Evolutionary conservation across 108 stramenopile species (phyloP), one percentile per base, ranked within the genome.

Genomic region (Cylindrotheca fusiformis): DNA sequence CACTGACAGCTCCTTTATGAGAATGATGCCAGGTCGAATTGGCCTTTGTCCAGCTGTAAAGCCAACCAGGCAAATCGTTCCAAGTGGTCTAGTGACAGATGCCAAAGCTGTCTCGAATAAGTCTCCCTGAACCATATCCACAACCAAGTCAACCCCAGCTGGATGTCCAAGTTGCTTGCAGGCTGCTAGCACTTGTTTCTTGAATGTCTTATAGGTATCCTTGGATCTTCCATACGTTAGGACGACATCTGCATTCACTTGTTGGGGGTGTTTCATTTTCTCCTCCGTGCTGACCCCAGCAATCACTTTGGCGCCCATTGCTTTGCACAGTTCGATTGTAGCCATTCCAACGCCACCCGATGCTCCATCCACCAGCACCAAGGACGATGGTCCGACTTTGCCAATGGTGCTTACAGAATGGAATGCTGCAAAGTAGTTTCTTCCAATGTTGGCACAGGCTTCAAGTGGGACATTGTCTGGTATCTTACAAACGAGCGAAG

Each of bases 281-380:
- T 69, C 67, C 30, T n/a, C 44, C 30, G 48, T 46, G 52, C 83
- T 80, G 19, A 87, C 86, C 19, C 83, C 86, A 8, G 86, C 86
- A 77, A 87, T 81, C 0, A 87, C 83, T 52, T 64, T 82, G 18
- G 80, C 78, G 1, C 86, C 86, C 81, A 82, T 80, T 0, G 86
- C 86, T 55, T 76, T 83, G 30, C 82, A 82, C 23, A 87, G 47
- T 59, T 87, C 86, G 46, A 87, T 74, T n/a, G 86, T 73, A 3
- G 83, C 86, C 86, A 87, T 87, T 18, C 86, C 86, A 12, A 87
- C 83, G 17, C 86, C 86, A n/a, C 86, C 86, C 31, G 80, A 81
- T 12, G 86, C 82, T 25, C 86, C 86, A 49, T 81, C 81, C 2
- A 87, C 83, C 21, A 87, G 51, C 0, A 87, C 83, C 21, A 87